A percentile compares a stretch with the other conserved stretches of the same genome.
Evolutionary conservation across 768 basidiomycete species (phyloP).

Genomic region (Asterophora lycoperdoides): DNA sequence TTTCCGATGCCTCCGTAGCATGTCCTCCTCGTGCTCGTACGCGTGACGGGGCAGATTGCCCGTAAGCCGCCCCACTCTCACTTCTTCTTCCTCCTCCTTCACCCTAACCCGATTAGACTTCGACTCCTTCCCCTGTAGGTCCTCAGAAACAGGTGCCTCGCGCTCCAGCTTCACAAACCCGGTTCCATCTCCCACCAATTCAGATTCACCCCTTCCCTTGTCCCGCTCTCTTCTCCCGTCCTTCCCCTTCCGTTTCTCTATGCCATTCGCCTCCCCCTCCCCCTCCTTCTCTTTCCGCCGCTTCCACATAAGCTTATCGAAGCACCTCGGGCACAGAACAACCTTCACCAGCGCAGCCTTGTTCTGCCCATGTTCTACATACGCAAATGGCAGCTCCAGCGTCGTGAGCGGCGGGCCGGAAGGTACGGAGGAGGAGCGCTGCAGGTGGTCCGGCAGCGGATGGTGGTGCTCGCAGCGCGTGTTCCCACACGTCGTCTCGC

Average conservation of each 20-base stretch:
- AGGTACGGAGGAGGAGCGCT: constrained; percentile 8
- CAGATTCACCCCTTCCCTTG: constrained; percentile 17
- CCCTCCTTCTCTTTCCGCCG: constrained; percentile 54
- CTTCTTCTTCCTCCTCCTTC: constrained; percentile 23
- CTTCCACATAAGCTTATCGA: constrained; percentile 86
- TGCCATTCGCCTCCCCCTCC: constrained; percentile 20
- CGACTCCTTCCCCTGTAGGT: constrained; percentile 46
- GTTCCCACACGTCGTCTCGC: constrained; percentile 87
- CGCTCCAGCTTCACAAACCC: background rate
- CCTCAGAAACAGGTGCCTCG: constrained; percentile 20
- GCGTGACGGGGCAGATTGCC: constrained; percentile 15
- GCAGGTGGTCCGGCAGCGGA: constrained; percentile 17
- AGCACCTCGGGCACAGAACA: constrained; percentile 75
- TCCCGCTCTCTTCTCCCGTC: constrained; percentile 22
- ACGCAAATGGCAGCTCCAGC: constrained; percentile 87
- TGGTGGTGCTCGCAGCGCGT: constrained; percentile 75
- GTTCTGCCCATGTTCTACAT: constrained; percentile 69
- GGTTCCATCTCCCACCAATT: background rate
- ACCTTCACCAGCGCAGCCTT: constrained; percentile 90
- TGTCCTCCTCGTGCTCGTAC: constrained; percentile 32
- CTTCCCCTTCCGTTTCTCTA: constrained; percentile 48
- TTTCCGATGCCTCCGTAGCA: constrained; percentile 3
- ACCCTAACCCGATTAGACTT: background rate
- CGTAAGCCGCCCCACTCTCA: background rate
- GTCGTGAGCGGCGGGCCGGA: constrained; percentile 50